A percentile compares a stretch with the other conserved stretches of the same genome.
Evolutionary conservation across 1,284 basidiomycete genomes (phyloP).

Genomic region (Heterobasidion irregulare): DNA sequence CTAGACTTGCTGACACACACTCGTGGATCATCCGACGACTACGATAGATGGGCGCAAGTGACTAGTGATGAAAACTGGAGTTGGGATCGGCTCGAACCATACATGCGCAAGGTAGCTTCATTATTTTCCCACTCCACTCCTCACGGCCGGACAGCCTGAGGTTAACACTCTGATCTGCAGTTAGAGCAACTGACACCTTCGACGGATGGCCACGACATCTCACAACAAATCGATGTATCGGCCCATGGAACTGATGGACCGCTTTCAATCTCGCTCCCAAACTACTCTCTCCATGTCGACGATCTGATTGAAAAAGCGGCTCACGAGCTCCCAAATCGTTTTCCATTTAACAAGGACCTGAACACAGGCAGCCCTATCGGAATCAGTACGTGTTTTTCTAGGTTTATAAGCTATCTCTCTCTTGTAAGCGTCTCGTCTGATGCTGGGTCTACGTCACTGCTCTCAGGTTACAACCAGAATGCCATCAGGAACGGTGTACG

Average conservation of each 20-base stretch:
- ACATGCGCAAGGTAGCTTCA: slow-evolving; percentile 13
- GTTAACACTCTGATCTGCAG: not conserved
- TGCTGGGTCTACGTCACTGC: not conserved
- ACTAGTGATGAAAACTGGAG: slow-evolving; percentile 17
- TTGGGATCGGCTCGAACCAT: slow-evolving; percentile 14
- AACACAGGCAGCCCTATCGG: slow-evolving; percentile 28
- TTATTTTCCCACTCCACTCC: not conserved
- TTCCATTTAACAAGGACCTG: slow-evolving; percentile 30
- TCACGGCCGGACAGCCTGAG: not conserved
- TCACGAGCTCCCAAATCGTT: slow-evolving; percentile 20
- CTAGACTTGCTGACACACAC: slow-evolving; percentile 16
- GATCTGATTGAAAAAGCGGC: slow-evolving; percentile 23
- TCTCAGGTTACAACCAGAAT: slow-evolving; percentile 25
- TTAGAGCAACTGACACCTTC: not conserved
- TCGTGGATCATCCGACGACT: slow-evolving; percentile 16
- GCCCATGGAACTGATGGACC: not conserved
- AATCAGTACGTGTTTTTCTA: not conserved
- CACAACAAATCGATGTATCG: not conserved
- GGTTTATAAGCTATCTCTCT: not conserved
- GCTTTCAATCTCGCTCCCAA: slow-evolving; percentile 15
- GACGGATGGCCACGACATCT: not conserved
- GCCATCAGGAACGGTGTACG: slow-evolving; percentile 23
- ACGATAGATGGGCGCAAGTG: slow-evolving; percentile 11
- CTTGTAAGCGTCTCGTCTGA: not conserved
- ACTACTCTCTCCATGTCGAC: slow-evolving; percentile 23